These are phyloP conservation scores for Pyrrhoderma lamaoense DNA, from an alignment of 1,284 basidiomycete genomes.

Conservation along the genomic window DNA sequence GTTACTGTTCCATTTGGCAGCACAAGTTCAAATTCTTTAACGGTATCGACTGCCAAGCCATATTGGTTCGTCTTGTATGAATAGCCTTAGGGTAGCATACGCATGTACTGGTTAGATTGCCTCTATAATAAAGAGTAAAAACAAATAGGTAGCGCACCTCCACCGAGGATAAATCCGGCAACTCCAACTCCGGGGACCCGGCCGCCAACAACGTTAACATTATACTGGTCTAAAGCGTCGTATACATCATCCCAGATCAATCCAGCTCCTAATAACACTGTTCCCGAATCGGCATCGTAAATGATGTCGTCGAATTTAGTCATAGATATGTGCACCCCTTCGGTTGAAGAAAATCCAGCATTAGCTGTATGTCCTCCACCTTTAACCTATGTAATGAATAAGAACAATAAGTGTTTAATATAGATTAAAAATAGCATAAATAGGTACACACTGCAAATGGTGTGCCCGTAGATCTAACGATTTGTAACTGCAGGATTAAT, in stretches of 20 bases:
- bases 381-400: slow-evolving; percentile 35
- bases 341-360: slow-evolving; percentile 45
- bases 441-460: slow-evolving; percentile 35
- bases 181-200: slow-evolving; percentile 48
- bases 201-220: slow-evolving; percentile 46
- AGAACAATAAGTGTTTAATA: neutral
- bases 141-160: slow-evolving; percentile 34
- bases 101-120: neutral
- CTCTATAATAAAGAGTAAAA: slow-evolving; percentile 9
- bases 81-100: slow-evolving; percentile 34
- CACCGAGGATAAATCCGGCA: slow-evolving; percentile 46
- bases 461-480: slow-evolving; percentile 29
- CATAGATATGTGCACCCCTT: slow-evolving; percentile 52
- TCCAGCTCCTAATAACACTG: slow-evolving; percentile 43
- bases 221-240: slow-evolving; percentile 33
- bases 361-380: slow-evolving; percentile 47
- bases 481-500: slow-evolving; percentile 8
- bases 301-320: slow-evolving; percentile 38
- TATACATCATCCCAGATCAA: slow-evolving; percentile 56
- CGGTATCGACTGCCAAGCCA: slow-evolving; percentile 44
- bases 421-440: neutral
- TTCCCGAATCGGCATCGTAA: slow-evolving; percentile 34
- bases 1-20: slow-evolving; percentile 38
- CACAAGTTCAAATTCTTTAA: slow-evolving; percentile 41
- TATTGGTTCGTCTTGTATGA: slow-evolving; percentile 47